Evolutionary conservation across 2,329 filamentous ascomycete species (phyloP).

Genomic region (Trichophyton benhamiae): DNA sequence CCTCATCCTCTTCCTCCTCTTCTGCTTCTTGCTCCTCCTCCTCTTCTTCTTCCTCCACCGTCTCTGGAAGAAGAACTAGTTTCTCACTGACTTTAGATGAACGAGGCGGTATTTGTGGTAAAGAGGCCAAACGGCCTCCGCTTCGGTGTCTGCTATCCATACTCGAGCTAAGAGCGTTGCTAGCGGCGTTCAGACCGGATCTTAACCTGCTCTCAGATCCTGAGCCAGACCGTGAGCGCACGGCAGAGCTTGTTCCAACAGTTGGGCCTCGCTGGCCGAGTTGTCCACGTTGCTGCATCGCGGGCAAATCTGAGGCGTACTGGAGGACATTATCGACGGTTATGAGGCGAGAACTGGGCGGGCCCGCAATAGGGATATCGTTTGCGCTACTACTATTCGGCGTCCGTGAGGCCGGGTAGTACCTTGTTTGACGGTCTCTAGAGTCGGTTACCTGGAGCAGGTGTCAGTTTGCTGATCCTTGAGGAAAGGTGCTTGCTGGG

Average conservation of each 20-base stretch:
- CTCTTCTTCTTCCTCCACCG: constrained; percentile 41
- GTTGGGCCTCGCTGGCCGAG: constrained; percentile 38
- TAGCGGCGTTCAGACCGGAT: background rate
- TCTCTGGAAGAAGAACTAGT: constrained; percentile 84
- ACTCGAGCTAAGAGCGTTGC: background rate
- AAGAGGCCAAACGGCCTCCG: constrained; percentile 39
- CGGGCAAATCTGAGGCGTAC: constrained; percentile 87
- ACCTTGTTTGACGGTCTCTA: constrained; percentile 25
- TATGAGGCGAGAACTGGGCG: constrained; percentile 55
- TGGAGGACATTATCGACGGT: constrained; percentile 89
- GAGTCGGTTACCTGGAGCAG: constrained; percentile 31
- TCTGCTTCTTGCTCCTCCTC: constrained; percentile 36
- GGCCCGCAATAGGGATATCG: constrained; percentile 14
- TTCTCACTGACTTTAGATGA: constrained; percentile 95
- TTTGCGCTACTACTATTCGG: background rate
- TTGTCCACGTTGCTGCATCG: constrained; percentile 62
- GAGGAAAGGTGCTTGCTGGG: background rate
- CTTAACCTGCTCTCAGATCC: background rate
- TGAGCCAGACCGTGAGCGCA: constrained; percentile 4
- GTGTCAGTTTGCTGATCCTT: background rate
- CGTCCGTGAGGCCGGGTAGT: background rate
- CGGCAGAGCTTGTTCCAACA: constrained; percentile 31
- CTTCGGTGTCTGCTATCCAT: constrained; percentile 7
- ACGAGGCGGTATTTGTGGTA: constrained; percentile 59
- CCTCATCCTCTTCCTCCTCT: constrained; percentile 16